Evolutionary conservation across 129 eudicot species (phyloP).

Genomic region (Ambrosia trifida): DNA sequence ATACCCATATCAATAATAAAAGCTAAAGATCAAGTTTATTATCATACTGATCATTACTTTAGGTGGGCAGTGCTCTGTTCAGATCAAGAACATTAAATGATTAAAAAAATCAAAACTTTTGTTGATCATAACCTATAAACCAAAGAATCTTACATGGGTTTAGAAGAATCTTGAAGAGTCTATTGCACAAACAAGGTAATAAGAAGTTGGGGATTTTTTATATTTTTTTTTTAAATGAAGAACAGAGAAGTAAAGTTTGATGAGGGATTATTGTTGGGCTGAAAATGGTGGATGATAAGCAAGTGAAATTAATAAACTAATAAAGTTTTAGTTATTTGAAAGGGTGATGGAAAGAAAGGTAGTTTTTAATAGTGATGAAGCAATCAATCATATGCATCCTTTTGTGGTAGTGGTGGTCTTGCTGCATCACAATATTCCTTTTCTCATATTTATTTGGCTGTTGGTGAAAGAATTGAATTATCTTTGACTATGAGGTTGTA

Average conservation of each 20-base stretch:
- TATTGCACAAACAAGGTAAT: constrained; percentile 3
- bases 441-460: constrained; percentile 19
- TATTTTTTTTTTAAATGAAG: constrained; percentile 1
- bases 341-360: constrained; percentile 26
- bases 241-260: background rate
- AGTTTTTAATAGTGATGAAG: constrained; percentile 25
- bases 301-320: background rate
- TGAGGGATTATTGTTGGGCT: constrained; percentile 29
- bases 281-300: constrained; percentile 24
- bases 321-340: constrained; percentile 25
- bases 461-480: constrained; percentile 20
- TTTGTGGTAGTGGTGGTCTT: constrained; percentile 29
- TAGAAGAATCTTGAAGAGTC: constrained; percentile 18
- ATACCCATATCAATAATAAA: too few species aligned
- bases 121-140: constrained; percentile 9
- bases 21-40: too few species aligned
- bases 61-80: background rate
- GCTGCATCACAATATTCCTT: constrained; percentile 19
- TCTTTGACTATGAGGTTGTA: constrained; percentile 6
- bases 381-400: constrained; percentile 40
- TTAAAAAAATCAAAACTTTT: background rate
- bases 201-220: constrained; percentile 11
- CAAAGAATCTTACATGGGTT: constrained; percentile 31
- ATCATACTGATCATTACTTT: constrained; percentile 11
- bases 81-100: background rate